Conservation (phyloP, 345 rosid genomes). For the Pseudoturritis turrita region DNA sequence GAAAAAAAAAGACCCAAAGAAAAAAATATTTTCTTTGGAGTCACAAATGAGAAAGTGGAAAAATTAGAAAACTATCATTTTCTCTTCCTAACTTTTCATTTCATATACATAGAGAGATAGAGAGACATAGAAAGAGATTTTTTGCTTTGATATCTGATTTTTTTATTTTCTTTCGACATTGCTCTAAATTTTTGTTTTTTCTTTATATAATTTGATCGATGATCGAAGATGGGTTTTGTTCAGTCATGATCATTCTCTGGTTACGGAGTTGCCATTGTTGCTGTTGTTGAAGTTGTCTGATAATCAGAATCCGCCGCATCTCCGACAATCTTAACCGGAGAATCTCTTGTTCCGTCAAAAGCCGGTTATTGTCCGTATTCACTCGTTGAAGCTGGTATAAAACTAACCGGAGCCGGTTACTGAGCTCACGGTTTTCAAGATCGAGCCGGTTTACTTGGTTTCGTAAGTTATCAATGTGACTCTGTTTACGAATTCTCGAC, state of each 20-base stretch:
- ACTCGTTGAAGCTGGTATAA: constrained; percentile 42
- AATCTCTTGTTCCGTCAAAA: constrained; percentile 49
- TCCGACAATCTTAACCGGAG: constrained; percentile 61
- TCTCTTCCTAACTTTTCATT: constrained; percentile 10
- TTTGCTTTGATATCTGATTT: not conserved
- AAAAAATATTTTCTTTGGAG: not conserved
- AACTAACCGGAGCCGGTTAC: constrained; percentile 49
- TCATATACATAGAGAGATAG: constrained; percentile 25
- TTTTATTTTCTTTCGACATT: not conserved
- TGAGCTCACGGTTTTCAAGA: constrained; percentile 63
- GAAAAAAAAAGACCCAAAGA: not conserved
- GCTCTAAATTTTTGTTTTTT: not conserved
- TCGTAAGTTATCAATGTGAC: constrained; percentile 67
- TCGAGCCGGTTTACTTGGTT: constrained; percentile 66
- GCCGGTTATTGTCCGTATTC: constrained; percentile 53
- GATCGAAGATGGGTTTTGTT: constrained; percentile 46
- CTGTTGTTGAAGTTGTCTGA: constrained; percentile 54
- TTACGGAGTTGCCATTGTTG: constrained; percentile 48
- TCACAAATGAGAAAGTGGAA: constrained; percentile 10
- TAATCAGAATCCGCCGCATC: constrained; percentile 43
- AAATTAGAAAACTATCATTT: constrained; percentile 21
- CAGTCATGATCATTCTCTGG: constrained; percentile 32
- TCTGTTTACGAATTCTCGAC: constrained; percentile 82
- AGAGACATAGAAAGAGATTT: constrained; percentile 3
- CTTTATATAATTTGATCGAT: constrained; percentile 29